Conservation (phyloP, 225 moss, liverwort and hornwort genomes). For the Bryoerythrophyllum caledonicum region DNA sequence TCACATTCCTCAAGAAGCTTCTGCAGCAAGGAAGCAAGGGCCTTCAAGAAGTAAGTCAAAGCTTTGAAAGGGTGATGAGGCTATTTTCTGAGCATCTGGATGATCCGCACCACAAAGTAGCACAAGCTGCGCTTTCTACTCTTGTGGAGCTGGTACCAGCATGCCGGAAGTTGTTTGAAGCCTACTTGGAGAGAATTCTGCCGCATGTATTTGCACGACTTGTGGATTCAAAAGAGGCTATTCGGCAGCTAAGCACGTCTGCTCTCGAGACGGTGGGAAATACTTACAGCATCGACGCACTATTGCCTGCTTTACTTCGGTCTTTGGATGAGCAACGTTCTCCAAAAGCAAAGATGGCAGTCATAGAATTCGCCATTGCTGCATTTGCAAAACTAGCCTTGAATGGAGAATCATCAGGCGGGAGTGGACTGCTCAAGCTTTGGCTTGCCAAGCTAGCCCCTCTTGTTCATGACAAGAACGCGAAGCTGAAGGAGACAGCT, state of each 20-base stretch:
- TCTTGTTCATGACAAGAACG: slow-evolving; percentile 92
- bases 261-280: slow-evolving; percentile 89
- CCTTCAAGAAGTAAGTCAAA: slow-evolving; percentile 85
- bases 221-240: slow-evolving; percentile 89
- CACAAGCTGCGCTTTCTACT: slow-evolving; percentile 90
- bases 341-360: slow-evolving; percentile 91
- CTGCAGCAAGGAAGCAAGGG: slow-evolving; percentile 91
- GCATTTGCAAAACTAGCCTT: slow-evolving; percentile 88
- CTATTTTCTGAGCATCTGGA: slow-evolving; percentile 95
- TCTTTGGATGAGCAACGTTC: slow-evolving; percentile 98
- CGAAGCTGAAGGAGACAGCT: slow-evolving; percentile 89
- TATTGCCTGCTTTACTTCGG: slow-evolving; percentile 88
- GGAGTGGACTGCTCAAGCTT: slow-evolving; percentile 87
- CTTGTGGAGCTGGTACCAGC: slow-evolving; percentile 83
- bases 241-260: slow-evolving; percentile 82
- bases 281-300: slow-evolving; percentile 86
- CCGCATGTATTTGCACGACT: slow-evolving; percentile 91
- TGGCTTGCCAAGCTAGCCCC: slow-evolving; percentile 97
- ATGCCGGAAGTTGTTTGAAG: slow-evolving; percentile 86
- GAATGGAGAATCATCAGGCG: slow-evolving; percentile 77
- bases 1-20: slow-evolving; percentile 80
- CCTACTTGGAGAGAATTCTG: slow-evolving; percentile 86
- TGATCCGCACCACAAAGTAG: slow-evolving; percentile 99
- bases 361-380: slow-evolving; percentile 91
- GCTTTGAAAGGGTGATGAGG: slow-evolving; percentile 86